Evolutionary conservation across 2,329 filamentous ascomycete genomes (phyloP).

Genomic region (Emmonsiellopsis sp.): DNA sequence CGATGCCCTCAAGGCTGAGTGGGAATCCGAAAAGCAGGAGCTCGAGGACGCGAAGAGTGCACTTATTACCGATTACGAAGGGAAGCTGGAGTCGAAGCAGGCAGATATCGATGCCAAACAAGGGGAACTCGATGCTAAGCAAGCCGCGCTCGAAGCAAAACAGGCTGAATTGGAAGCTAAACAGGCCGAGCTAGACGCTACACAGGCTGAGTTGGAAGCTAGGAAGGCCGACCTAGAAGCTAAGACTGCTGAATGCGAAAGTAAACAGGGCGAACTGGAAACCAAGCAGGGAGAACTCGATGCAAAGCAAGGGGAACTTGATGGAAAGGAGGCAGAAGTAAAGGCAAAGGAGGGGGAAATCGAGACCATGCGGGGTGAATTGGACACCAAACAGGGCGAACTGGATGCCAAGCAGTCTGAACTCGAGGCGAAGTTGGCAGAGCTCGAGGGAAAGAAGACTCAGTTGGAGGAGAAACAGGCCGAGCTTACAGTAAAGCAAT

Average conservation of each 20-base stretch:
- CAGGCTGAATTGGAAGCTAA: conserved; percentile 18
- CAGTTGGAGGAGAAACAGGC: conserved; percentile 18
- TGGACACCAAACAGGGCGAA: conserved; percentile 17
- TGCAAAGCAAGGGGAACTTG: conserved; percentile 8
- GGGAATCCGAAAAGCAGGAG: conserved; percentile 28
- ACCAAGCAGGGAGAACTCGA: conserved; percentile 8
- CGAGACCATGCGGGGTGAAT: conserved; percentile 8
- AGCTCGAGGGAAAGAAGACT: conserved; percentile 23
- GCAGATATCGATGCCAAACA: conserved; percentile 23
- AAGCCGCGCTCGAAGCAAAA: conserved; percentile 21
- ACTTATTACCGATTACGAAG: conserved; percentile 28
- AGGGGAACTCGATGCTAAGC: conserved; percentile 24
- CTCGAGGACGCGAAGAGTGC: conserved; percentile 27
- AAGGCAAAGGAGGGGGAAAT: conserved; percentile 11
- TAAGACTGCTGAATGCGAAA: conserved; percentile 10
- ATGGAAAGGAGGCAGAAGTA: conserved; percentile 9
- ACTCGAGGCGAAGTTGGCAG: conserved; percentile 16
- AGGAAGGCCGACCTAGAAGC: conserved; percentile 18
- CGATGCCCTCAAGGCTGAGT: conserved; percentile 24
- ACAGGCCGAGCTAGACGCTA: conserved; percentile 19
- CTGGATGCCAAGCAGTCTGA: conserved; percentile 14
- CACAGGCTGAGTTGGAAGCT: conserved; percentile 17
- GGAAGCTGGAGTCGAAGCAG: conserved; percentile 17
- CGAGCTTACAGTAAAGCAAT: conserved; percentile 12
- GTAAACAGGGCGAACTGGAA: conserved; percentile 11